Evolutionary conservation across 2,329 filamentous ascomycete species (phyloP).

Genomic region (Cercospora canescens): DNA sequence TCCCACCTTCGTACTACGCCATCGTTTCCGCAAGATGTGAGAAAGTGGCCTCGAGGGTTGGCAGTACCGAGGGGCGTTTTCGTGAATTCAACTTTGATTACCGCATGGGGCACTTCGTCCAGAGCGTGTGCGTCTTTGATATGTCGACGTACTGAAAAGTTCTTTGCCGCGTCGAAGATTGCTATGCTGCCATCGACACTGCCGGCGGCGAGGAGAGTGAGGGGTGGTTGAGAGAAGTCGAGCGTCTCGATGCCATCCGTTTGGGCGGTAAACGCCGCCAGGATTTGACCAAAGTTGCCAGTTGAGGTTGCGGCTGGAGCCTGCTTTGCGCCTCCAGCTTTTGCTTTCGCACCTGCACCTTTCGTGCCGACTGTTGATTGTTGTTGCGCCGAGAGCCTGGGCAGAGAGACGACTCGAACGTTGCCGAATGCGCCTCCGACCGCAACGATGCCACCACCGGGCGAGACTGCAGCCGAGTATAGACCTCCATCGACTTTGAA

Average conservation of each 20-base stretch:
- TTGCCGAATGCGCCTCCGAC: slow-evolving; percentile 86
- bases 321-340: slow-evolving; percentile 49
- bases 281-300: slow-evolving; percentile 67
- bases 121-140: slow-evolving; percentile 82
- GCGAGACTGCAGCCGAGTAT: slow-evolving; percentile 82
- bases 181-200: slow-evolving; percentile 71
- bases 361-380: slow-evolving; percentile 40
- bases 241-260: slow-evolving; percentile 76
- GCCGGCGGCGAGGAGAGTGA: slow-evolving; percentile 62
- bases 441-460: slow-evolving; percentile 75
- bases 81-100: slow-evolving; percentile 92
- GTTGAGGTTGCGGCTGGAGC: slow-evolving; percentile 41
- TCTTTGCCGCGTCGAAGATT: slow-evolving; percentile 81
- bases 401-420: slow-evolving; percentile 82
- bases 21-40: slow-evolving; percentile 90
- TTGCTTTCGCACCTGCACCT: slow-evolving; percentile 50
- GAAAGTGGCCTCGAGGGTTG: slow-evolving; percentile 56
- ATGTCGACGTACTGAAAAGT: slow-evolving; percentile 81
- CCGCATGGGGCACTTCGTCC: slow-evolving; percentile 56
- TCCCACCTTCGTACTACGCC: slow-evolving; percentile 92
- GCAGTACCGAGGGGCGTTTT: slow-evolving; percentile 40
- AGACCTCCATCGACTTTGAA: slow-evolving; percentile 91
- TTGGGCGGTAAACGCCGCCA: slow-evolving; percentile 81
- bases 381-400: slow-evolving; percentile 53
- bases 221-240: slow-evolving; percentile 61